Evolutionary conservation across 1,284 basidiomycete species (phyloP), one percentile per base, ranked within the genome.

Genomic region (Irpex sp.): DNA sequence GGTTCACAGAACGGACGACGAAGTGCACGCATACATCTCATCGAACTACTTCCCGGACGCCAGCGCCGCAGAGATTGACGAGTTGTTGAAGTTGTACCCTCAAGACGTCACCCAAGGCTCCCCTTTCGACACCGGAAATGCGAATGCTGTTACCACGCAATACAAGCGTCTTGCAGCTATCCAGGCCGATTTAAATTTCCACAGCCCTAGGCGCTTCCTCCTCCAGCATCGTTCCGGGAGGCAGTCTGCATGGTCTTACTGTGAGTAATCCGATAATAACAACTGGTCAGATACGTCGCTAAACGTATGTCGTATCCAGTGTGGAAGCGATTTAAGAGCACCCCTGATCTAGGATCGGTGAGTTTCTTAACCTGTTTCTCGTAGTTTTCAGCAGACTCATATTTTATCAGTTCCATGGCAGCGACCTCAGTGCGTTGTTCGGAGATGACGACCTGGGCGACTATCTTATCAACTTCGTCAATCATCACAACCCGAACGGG

Each of bases 141-240:
- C 76, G 1, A 81, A 83, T 61, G 75, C 73, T 0, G 59, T 86
- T 6, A 78, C 81, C 0, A 79, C 81, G 0, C 76, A 86, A 63
- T 86, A 75, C 72, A 85, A 87, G 70, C 75, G 85, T 21, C 66
- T 86, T 1, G 79, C 85, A 7, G 75, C 83, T 0, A 71, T 87
- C 64, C 75, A 76, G 55, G 85, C 83, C 0, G 86, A 87, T 63
- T 69, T 75, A 0, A 74, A 80, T 0, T 86, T 88, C 73, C 83
- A 86, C 61, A 82, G 76, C 0, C 81, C 83, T 3, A 75, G 84
- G 17, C 73, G 83, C 13, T 80, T 81, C 70, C 77, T 86, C 65
- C 66, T 86, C n/a, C 68, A 69, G 33, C 39, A 69, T 21, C 60
- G 62, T 0, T 66, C 71, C 1, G 55, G 37, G 6, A 70, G 68